Conservation (phyloP, 176 grass and related monocot genomes). For the Triticum timopheevii region DNA sequence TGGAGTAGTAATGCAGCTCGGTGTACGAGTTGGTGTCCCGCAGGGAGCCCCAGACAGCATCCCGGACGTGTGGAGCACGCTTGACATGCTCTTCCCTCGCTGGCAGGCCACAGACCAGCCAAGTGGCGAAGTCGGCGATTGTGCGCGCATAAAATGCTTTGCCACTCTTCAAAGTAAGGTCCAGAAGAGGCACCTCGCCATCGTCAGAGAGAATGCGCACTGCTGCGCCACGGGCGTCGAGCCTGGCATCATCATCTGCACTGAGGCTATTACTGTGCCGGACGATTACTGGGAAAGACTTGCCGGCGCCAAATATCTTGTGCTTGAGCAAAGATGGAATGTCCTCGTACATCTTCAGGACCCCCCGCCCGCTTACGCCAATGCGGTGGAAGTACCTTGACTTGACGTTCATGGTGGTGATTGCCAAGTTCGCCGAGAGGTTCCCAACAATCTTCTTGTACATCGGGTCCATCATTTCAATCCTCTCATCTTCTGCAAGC, state of each 20-base stretch:
- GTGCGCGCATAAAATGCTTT: conserved; percentile 67
- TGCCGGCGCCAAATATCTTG: conserved; percentile 55
- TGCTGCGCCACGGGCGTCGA: conserved; percentile 57
- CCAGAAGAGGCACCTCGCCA: conserved; percentile 47
- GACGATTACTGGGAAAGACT: conserved; percentile 55
- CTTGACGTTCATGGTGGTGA: conserved; percentile 74
- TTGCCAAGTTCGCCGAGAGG: conserved; percentile 65
- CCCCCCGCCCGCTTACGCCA: conserved; percentile 49
- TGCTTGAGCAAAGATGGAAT: conserved; percentile 49
- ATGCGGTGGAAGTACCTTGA: conserved; percentile 82
- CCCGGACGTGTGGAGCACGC: conserved; percentile 52
- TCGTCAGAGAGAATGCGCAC: conserved; percentile 63
- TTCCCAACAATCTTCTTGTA: conserved; percentile 70
- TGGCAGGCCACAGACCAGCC: conserved; percentile 65
- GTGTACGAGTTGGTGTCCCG: conserved; percentile 64
- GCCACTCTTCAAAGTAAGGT: conserved; percentile 65
- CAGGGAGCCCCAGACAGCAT: conserved; percentile 70
- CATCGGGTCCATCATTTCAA: conserved; percentile 56
- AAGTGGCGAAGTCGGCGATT: conserved; percentile 58
- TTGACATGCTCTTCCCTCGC: conserved; percentile 68
- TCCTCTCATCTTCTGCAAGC: conserved; percentile 52
- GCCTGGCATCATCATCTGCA: conserved; percentile 71
- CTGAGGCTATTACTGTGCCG: conserved; percentile 80
- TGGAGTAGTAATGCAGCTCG: conserved; percentile 68
- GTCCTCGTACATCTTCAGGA: conserved; percentile 52